phyloP scores from a whole-genome alignment of 1,284 basidiomycete genomes.

The Chalciporus sp. region DNA sequence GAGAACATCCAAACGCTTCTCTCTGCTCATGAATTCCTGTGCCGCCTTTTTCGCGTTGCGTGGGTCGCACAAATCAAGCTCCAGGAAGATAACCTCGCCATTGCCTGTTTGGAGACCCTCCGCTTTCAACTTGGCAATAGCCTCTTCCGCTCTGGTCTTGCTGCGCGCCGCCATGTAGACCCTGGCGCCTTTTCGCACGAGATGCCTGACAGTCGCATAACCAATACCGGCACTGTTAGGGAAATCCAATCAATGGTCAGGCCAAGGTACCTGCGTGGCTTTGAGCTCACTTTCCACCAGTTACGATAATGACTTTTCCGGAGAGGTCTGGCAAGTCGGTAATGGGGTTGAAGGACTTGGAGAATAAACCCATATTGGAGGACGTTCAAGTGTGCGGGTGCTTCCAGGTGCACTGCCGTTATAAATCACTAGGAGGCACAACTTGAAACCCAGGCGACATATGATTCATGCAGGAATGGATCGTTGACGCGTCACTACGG shows the following conservation, averaged over 20 bases:
- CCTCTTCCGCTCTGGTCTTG: constrained; percentile 40
- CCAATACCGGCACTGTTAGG: constrained; percentile 45
- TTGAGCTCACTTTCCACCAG: constrained; percentile 43
- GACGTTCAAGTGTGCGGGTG: too few relatives aligned
- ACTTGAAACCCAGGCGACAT: too few relatives aligned
- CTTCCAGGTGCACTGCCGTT: too few relatives aligned
- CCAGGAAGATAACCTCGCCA: constrained; percentile 46
- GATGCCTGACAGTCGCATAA: constrained; percentile 45
- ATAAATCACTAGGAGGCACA: too few relatives aligned
- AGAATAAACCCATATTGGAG: constrained; percentile 24
- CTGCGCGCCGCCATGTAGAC: constrained; percentile 49
- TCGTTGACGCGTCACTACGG: too few relatives aligned
- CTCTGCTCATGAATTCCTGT: constrained; percentile 46
- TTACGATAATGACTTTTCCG: constrained; percentile 45
- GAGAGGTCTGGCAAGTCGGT: constrained; percentile 27
- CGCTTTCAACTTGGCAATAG: constrained; percentile 40
- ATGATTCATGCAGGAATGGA: too few relatives aligned
- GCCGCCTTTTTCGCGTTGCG: constrained; percentile 46
- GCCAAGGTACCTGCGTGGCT: constrained; percentile 4
- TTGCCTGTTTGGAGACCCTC: constrained; percentile 40
- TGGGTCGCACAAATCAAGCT: constrained; percentile 49
- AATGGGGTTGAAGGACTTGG: constrained; percentile 23
- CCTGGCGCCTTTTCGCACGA: constrained; percentile 45
- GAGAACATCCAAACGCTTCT: constrained; percentile 57
- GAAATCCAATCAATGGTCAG: background rate